A percentile compares a stretch with the other conserved stretches of the same genome.
Evolutionary conservation across 768 basidiomycete genomes (phyloP).

Genomic region (Panaeolus cyanescens): DNA sequence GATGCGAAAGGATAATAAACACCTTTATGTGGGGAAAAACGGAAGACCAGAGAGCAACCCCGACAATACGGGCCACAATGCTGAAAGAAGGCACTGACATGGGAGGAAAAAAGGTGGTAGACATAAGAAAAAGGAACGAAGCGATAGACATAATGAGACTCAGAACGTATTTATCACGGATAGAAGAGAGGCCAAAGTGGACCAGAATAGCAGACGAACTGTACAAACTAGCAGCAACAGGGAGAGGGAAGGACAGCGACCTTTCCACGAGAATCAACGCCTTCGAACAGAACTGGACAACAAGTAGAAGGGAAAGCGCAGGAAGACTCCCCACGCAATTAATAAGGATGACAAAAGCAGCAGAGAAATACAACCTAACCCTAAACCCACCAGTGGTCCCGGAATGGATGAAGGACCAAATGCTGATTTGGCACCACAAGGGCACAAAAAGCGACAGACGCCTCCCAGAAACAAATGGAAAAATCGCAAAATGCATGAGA

Average conservation of each 20-base stretch:
- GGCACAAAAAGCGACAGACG: too few species aligned
- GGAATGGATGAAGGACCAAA: constrained; percentile 11
- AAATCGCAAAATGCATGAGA: constrained; percentile 13
- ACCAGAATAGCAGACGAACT: constrained; percentile 27
- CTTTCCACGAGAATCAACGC: constrained; percentile 10
- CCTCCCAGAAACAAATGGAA: background rate
- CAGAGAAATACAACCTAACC: constrained; percentile 14
- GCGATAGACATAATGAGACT: constrained; percentile 25
- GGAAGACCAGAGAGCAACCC: background rate
- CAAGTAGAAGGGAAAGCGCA: constrained; percentile 9
- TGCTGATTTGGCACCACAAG: constrained; percentile 30
- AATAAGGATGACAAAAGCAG: constrained; percentile 15
- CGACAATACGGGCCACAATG: constrained; percentile 18
- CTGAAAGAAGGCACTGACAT: constrained; percentile 11
- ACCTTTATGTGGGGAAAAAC: constrained; percentile 26
- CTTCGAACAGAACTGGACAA: constrained; percentile 30
- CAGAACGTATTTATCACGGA: too few species aligned
- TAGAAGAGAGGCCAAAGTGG: constrained; percentile 26
- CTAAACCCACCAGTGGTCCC: constrained; percentile 16
- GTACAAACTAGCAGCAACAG: constrained; percentile 8
- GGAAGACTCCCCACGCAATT: constrained; percentile 11
- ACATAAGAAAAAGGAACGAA: constrained; percentile 26
- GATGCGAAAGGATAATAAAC: constrained; percentile 17
- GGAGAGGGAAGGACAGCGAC: background rate
- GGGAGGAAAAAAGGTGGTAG: constrained; percentile 26